Base-by-base conservation (phyloP, 2,329 filamentous ascomycete genomes). In the Thielaviopsis euricoi region DNA sequence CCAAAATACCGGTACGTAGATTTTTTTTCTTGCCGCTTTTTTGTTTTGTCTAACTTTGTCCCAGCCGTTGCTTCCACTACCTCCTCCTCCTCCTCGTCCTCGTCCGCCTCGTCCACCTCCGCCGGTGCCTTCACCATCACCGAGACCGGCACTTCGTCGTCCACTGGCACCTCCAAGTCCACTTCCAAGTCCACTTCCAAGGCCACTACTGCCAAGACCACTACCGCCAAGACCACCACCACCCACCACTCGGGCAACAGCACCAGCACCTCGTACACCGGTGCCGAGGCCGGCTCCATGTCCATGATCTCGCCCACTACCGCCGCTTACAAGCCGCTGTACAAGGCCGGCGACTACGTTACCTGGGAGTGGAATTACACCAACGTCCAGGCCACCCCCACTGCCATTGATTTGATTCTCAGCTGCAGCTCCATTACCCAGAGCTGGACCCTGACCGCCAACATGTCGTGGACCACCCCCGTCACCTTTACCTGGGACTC, bases 291-390 rank as follows among this genome's bases (percentile, higher is more conserved):
- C 33, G 81, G 78, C 54, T 70, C 73, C 56, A 72, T 82, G 43
- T 69, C 71, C 52, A 77, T 84, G 71, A 63, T 77, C 51, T 75
- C 72, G 1, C 81, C 81, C 0, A 69, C 72, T 46, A 67, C 71
- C 6, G 72, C 71, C 2, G 66, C 68, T 4, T 69, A 70, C 12
- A 71, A 72, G 25, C 71, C 75, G 60, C 72, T 81, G 48, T 83
- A 79, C 73, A 80, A 80, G 65, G 80, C 84, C 61, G 77, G 78
- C 61, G 75, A 82, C 64, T 71, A 71, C 51, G 71, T 83, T 50
- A 83, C 79, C 15, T 81, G 78, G 68, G 74, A 70, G 52, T 85
- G 81, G 80, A 84, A 84, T 69, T 85, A 83, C 71, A 85, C 82
- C 3, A 76, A 76, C 51, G 67, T 85, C 29, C 71, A 74, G 58